Evolutionary conservation across 2,329 filamentous ascomycete genomes (phyloP), one percentile per base, ranked within the genome.

Genomic region (Apiospora pterosperma): DNA sequence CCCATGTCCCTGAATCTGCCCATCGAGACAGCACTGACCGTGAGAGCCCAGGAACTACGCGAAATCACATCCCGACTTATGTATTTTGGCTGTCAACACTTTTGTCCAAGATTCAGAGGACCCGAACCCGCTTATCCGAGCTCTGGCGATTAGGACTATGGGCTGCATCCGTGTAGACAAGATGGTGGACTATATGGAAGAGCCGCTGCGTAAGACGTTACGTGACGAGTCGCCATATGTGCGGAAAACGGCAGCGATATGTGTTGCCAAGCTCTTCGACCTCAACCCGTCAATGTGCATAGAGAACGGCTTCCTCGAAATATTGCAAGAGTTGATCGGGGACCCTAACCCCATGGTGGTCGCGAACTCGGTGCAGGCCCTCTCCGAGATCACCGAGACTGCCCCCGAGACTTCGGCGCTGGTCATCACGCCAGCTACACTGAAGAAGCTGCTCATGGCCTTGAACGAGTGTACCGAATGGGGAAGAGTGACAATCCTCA

Each of bases 181-280:
- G 80, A 99, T 99, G 93, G 93, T 98, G 69, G 96, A 99, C 76
- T 99, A 99, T 78, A 98, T 99, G 95, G 96, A 98, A 78, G 96
- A 99, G 75, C 96, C 96, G 16, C 80, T 99, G 68, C 88, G 96
- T 72, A 99, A 99, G 82, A 99, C 96, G 14, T 83, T 99, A 70
- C 89, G 93, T 78, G 96, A 99, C 80, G 96, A 99, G 79, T 98
- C 95, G 60, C 96, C 96, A 0, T 99, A 99, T 78, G 96, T 99
- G 67, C 92, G 96, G 72, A 99, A 99, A 82, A 99, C 96, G 2
- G 96, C 96, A 52, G 96, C 95, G 44, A 96, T 99, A 69, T 98
- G 96, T 76, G 96, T 99, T 55, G 96, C 96, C 62, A 99, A 99
- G 80, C 88, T 99, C 7, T 99, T 97, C 79, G 96, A 99, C 74